Percentiles rank a stretch among this genome's conserved stretches.
These are phyloP conservation scores for Scenedesmus sp. DNA, from an alignment of 163 green algal genomes.

Conservation along the genomic window DNA sequence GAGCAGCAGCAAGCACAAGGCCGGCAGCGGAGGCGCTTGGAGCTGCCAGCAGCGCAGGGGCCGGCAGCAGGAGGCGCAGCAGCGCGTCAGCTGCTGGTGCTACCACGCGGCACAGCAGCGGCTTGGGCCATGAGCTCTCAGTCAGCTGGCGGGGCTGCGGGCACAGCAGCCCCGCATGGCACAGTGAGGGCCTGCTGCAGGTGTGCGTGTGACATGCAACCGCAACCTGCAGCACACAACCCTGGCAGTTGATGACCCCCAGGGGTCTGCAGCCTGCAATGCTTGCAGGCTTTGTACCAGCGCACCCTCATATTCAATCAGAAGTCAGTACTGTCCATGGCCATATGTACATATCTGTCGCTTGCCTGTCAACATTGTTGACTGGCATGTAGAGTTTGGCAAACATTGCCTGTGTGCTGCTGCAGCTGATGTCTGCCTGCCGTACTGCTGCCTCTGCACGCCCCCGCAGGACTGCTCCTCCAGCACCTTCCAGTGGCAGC, in stretches of 20 bases:
- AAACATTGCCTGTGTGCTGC: too few species aligned
- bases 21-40: neutral
- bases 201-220: too few species aligned
- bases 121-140: neutral
- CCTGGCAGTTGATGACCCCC: too few species aligned
- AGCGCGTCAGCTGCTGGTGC: constrained; percentile 1
- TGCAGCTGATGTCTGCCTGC: neutral
- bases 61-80: neutral
- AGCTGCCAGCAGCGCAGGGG: neutral
- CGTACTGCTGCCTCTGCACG: neutral
- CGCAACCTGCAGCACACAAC: too few species aligned
- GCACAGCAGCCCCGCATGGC: neutral
- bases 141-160: neutral
- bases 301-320: too few species aligned
- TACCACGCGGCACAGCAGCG: neutral
- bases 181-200: neutral
- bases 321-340: too few species aligned
- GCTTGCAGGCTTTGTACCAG: too few species aligned
- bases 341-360: too few species aligned
- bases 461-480: neutral
- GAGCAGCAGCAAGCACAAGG: neutral
- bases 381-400: too few species aligned
- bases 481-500: constrained; percentile 20
- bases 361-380: too few species aligned
- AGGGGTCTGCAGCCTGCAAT: too few species aligned